Conservation (phyloP, 2,329 filamentous ascomycete species). For the Fusarium illudens region DNA sequence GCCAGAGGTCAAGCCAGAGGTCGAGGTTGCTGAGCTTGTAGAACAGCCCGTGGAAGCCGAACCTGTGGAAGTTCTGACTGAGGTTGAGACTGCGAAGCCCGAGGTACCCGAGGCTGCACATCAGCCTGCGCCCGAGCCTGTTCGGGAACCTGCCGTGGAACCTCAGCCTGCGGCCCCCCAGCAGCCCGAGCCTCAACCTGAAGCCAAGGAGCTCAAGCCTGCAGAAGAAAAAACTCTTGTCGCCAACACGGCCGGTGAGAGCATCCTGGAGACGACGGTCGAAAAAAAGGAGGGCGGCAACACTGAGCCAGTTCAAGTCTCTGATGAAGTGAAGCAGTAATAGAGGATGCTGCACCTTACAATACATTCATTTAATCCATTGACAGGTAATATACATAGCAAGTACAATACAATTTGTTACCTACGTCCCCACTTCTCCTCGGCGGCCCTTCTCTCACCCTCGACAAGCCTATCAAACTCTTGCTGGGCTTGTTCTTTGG, state of each 20-base stretch:
- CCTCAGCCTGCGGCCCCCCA: background rate
- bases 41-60: constrained; percentile 18
- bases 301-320: constrained; percentile 48
- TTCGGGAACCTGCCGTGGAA: constrained; percentile 25
- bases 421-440: constrained; percentile 43
- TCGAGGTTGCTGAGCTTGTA: background rate
- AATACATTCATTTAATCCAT: constrained; percentile 2
- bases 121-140: constrained; percentile 4
- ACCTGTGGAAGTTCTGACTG: constrained; percentile 18
- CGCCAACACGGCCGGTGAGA: constrained; percentile 55
- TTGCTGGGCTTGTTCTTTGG: constrained; percentile 57
- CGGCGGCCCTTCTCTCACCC: constrained; percentile 49
- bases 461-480: constrained; percentile 62
- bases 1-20: constrained; percentile 16
- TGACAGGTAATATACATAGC: constrained; percentile 10
- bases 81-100: constrained; percentile 21
- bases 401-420: constrained; percentile 6
- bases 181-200: constrained; percentile 1
- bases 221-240: constrained; percentile 49
- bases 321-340: constrained; percentile 47
- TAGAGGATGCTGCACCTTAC: background rate
- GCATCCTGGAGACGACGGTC: constrained; percentile 51
- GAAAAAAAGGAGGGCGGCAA: constrained; percentile 46
- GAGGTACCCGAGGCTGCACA: background rate
- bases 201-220: background rate